These are phyloP conservation scores for Alternaria incomplexa DNA, from an alignment of 2,329 filamentous ascomycete genomes.

Conservation along the genomic window DNA sequence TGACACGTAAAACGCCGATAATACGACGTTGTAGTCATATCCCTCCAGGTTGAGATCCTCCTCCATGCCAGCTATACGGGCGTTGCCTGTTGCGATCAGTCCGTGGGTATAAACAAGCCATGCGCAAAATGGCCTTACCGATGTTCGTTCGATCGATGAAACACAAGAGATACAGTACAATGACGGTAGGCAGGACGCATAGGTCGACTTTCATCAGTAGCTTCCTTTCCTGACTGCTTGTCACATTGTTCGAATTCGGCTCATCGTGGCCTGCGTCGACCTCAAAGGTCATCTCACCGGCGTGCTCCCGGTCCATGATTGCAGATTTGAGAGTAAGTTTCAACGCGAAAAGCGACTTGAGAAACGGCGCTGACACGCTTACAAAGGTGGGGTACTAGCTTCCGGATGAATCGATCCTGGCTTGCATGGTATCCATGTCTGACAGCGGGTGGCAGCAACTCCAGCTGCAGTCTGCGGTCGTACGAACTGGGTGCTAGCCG, in stretches of 20 bases:
- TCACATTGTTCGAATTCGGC: conserved; percentile 57
- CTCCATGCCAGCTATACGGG: conserved; percentile 67
- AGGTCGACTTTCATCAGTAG: conserved; percentile 68
- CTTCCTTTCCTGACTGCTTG: conserved; percentile 57
- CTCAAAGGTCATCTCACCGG: conserved; percentile 3
- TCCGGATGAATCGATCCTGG: neutral
- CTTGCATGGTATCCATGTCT: neutral
- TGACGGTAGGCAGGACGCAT: conserved; percentile 66
- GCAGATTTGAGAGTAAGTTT: neutral
- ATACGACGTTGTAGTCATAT: conserved; percentile 70
- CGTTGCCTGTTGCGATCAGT: conserved; percentile 61
- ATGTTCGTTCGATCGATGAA: conserved; percentile 75
- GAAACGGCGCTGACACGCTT: neutral
- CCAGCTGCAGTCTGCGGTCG: neutral
- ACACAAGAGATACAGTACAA: conserved; percentile 70
- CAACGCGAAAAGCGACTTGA: neutral
- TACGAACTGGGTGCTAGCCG: neutral
- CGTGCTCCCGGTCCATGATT: conserved; percentile 10
- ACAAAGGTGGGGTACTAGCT: neutral
- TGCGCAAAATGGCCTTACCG: conserved; percentile 52
- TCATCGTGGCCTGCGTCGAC: conserved; percentile 10
- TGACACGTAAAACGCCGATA: conserved; percentile 72
- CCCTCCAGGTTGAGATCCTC: conserved; percentile 63
- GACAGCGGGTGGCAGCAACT: neutral
- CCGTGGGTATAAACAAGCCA: neutral